These are phyloP conservation scores for Hymenoscyphus fructigenus DNA, from an alignment of 2,329 filamentous ascomycete species.

Conservation along the genomic window DNA sequence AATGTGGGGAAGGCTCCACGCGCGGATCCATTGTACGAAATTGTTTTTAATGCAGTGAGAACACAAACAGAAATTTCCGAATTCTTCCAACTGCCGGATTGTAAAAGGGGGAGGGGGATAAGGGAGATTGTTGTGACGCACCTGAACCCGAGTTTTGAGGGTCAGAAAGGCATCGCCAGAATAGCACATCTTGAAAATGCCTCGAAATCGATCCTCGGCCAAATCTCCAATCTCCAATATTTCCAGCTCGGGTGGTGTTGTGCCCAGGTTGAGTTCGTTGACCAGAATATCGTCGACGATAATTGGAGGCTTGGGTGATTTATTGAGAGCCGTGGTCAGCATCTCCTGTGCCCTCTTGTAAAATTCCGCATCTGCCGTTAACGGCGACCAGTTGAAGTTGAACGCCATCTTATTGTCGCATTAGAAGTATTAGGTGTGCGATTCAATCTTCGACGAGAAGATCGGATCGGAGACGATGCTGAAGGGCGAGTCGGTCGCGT, in stretches of 20 bases:
- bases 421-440: slow-evolving; percentile 23
- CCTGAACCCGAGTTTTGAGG: slow-evolving; percentile 91
- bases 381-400: slow-evolving; percentile 99
- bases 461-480: background rate
- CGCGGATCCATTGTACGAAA: slow-evolving; percentile 36
- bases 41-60: slow-evolving; percentile 24
- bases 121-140: slow-evolving; percentile 44
- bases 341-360: slow-evolving; percentile 90
- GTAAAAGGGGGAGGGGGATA: background rate
- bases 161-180: slow-evolving; percentile 93
- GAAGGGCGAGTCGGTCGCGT: slow-evolving; percentile 5
- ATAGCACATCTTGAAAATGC: slow-evolving; percentile 99
- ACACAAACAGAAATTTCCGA: slow-evolving; percentile 5
- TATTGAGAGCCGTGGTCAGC: slow-evolving; percentile 92
- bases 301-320: slow-evolving; percentile 95
- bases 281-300: slow-evolving; percentile 99
- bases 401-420: slow-evolving; percentile 73
- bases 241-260: slow-evolving; percentile 90
- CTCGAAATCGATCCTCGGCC: slow-evolving; percentile 93
- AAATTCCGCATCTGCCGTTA: slow-evolving; percentile 91
- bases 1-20: slow-evolving; percentile 17
- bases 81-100: background rate
- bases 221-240: slow-evolving; percentile 97
- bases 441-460: background rate
- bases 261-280: slow-evolving; percentile 94